Percentiles rank a stretch among this genome's conserved stretches.
Evolutionary conservation across 768 basidiomycete species (phyloP).

Genomic region (Cantharellus anzutake): DNA sequence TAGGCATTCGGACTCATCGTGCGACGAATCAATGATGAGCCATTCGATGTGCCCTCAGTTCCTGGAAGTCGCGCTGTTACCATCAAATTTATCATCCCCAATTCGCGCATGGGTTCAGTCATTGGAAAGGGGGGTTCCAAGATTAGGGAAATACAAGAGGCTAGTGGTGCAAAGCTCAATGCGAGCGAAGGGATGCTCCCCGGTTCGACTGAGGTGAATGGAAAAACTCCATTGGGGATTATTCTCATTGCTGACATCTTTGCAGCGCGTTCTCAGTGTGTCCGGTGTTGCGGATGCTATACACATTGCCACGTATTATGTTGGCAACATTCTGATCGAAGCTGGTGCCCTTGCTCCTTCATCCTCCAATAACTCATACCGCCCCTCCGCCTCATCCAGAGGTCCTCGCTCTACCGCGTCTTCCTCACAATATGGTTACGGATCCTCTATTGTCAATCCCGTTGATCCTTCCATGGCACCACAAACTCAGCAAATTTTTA

Average conservation of each 20-base stretch:
- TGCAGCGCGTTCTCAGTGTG: constrained; percentile 85
- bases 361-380: constrained; percentile 37
- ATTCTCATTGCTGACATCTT: neutral
- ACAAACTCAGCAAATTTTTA: constrained; percentile 95
- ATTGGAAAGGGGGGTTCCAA: constrained; percentile 96
- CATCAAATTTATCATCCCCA: constrained; percentile 99
- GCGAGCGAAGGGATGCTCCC: constrained; percentile 98
- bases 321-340: constrained; percentile 93
- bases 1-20: constrained; percentile 98
- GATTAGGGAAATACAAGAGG: constrained; percentile 99
- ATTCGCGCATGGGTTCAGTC: constrained; percentile 96
- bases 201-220: constrained; percentile 87
- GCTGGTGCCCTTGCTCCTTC: constrained; percentile 34
- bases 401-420: constrained; percentile 1
- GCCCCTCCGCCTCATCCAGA: constrained; percentile 22
- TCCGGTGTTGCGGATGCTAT: constrained; percentile 98
- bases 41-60: constrained; percentile 92
- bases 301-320: constrained; percentile 98
- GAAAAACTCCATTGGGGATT: neutral
- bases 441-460: constrained; percentile 12
- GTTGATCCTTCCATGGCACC: constrained; percentile 42
- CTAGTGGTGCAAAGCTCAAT: constrained; percentile 87
- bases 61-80: constrained; percentile 97
- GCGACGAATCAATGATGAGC: constrained; percentile 96
- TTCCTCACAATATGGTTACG: neutral